Conservation (phyloP, 1,139 yeast species). For the Diutina rugosa region DNA sequence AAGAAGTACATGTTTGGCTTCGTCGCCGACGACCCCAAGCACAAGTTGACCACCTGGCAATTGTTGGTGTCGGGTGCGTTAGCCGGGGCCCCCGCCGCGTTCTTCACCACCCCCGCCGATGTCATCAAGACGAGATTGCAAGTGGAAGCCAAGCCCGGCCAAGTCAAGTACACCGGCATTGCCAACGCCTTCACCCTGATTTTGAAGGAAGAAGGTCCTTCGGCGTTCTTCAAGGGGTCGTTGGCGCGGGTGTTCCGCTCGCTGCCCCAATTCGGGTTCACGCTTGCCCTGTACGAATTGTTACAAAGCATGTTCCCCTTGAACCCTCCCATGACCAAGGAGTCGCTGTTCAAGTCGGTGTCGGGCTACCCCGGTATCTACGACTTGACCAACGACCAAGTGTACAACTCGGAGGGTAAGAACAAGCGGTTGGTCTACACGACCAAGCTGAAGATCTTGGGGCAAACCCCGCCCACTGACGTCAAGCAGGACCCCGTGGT, state of each 20-base stretch:
- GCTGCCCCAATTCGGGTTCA: slow-evolving; percentile 96
- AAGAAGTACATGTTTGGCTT: slow-evolving; percentile 73
- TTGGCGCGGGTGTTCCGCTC: slow-evolving; percentile 90
- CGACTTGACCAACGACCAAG: slow-evolving; percentile 35
- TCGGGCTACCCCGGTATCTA: slow-evolving; percentile 37
- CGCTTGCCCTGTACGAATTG: slow-evolving; percentile 89
- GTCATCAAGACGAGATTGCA: slow-evolving; percentile 93
- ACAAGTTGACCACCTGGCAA: slow-evolving; percentile 67
- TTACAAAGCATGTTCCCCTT: slow-evolving; percentile 39
- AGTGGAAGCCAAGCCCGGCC: slow-evolving; percentile 70
- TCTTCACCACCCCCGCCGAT: slow-evolving; percentile 90
- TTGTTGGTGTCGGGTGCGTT: slow-evolving; percentile 79
- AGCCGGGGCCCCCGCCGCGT: slow-evolving; percentile 98
- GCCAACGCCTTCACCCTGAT: slow-evolving; percentile 66
- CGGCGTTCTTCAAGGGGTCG: slow-evolving; percentile 93
- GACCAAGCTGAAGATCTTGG: slow-evolving; percentile 6
- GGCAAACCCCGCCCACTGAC: slow-evolving; percentile 5
- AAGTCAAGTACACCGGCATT: slow-evolving; percentile 65
- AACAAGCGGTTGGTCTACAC: slow-evolving; percentile 13
- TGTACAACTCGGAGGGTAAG: slow-evolving; percentile 20
- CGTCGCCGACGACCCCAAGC: slow-evolving; percentile 51
- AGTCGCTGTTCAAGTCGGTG: slow-evolving; percentile 31
- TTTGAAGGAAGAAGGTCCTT: slow-evolving; percentile 57
- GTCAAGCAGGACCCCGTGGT: slow-evolving; percentile 22
- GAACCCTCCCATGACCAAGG: slow-evolving; percentile 32